Evolutionary conservation across 2,329 filamentous ascomycete genomes (phyloP).

Genomic region (Arthrobotrys sphaeroides): DNA sequence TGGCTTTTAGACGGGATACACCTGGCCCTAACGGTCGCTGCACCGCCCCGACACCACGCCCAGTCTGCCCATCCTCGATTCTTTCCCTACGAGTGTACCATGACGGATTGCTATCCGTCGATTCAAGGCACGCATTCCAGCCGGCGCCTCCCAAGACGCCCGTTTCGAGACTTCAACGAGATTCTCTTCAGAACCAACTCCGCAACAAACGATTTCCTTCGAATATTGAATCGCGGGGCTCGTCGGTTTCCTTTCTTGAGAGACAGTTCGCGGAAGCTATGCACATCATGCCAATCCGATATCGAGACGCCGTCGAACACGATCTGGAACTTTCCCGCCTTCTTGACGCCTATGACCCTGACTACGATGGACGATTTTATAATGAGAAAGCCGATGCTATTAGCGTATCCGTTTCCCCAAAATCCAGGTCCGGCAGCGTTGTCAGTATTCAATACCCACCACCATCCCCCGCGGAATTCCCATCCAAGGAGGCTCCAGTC

Average conservation of each 20-base stretch:
- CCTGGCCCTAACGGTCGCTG: constrained; percentile 47
- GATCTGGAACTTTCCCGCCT: constrained; percentile 43
- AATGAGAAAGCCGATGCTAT: constrained; percentile 42
- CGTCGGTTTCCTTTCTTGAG: constrained; percentile 38
- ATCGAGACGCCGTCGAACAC: constrained; percentile 28
- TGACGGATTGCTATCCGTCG: constrained; percentile 45
- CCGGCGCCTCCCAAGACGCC: constrained; percentile 28
- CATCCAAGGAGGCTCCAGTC: constrained; percentile 20
- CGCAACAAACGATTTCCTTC: constrained; percentile 45
- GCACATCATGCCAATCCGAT: constrained; percentile 53
- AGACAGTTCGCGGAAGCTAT: constrained; percentile 48
- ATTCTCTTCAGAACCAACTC: constrained; percentile 36
- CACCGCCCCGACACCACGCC: constrained; percentile 23
- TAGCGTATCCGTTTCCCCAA: constrained; percentile 48
- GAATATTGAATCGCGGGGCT: constrained; percentile 23
- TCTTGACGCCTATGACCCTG: constrained; percentile 44
- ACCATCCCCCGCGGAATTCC: constrained; percentile 27
- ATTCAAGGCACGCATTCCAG: constrained; percentile 51
- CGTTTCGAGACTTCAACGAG: constrained; percentile 12
- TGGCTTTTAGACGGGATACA: constrained; percentile 51
- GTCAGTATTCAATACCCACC: constrained; percentile 40
- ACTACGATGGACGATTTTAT: constrained; percentile 48
- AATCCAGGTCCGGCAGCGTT: constrained; percentile 40
- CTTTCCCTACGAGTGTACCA: constrained; percentile 42
- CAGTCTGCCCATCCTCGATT: constrained; percentile 40